Evolutionary conservation across 2,329 filamentous ascomycete species (phyloP), one percentile per base, ranked within the genome.

Genomic region (Juglanconis juglandina): DNA sequence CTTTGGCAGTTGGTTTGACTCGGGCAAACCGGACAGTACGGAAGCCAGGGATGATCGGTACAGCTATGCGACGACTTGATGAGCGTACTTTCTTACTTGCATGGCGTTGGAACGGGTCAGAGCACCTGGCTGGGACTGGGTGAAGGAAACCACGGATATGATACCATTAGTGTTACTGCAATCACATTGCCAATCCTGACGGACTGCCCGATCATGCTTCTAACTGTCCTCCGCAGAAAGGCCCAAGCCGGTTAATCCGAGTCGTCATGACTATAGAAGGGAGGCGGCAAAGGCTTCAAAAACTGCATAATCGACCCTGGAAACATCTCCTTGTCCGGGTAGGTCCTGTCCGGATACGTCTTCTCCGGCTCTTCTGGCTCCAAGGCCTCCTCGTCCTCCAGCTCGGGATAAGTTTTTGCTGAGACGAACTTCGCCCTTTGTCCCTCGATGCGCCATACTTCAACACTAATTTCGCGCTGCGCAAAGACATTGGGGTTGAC

Each of bases 1-100:
- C 69, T 86, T 86, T 72, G 84, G 83, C 24, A 81, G 75, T 57
- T 86, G 83, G 83, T 81, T 84, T 64, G 77, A 70, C 50, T 64
- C 72, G 69, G 72, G 39, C 61, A 66, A 56, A n/a, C 14, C 9
- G 17, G 50, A 41, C 17, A 17, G 10, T 7, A 17, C 11, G 68
- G 68, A 50, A 67, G 61, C 59, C n/a, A 55, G 30, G 13, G 55
- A 44, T 11, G 30, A 14, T 41, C 11, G 7, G n/a, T 37, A 48
- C 13, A 11, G 24, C 17, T 37, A 24, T 10, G 1, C n/a, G 33
- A 41, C 4, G 49, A 30, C 34, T 34, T 52, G 7, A 52, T 48
- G 41, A 56, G 11, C 30, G 47, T 41, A 4, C 9, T 13, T n/a
- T 13, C 37, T 56, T 56, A 14, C 42, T 53, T 46, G 55, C 51